Base-by-base conservation (phyloP, 768 basidiomycete genomes). In the Omphalotus guepiniiformis region DNA sequence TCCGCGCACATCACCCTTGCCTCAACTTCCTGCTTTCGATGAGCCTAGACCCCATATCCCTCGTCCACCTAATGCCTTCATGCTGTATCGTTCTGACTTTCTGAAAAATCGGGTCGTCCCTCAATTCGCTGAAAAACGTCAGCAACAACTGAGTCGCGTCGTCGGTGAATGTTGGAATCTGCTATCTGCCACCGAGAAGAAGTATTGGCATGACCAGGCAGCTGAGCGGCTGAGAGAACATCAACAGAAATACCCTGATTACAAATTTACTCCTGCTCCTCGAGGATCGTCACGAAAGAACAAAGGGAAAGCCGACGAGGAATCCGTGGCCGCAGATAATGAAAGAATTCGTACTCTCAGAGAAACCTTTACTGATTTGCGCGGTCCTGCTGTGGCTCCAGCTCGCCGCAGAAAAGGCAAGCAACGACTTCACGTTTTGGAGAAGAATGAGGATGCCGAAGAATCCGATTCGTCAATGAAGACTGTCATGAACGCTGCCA, bases 41-140 rank as follows among this genome's bases (percentile, higher is more conserved):
- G n/a, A n/a, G 13, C 11, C 18, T 11, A 26, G 9, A 21, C 9
- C 23, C 8, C 44, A 18, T 18, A 76, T 89, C 45, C 80, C 82
- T 23, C 81, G 88, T 27, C 88, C 90, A 2, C 76, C 85, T 38
- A 92, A 93, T 58, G 86, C 88, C 1, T 93, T 92, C 69, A 88
- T 92, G 66, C 69, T 91, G 51, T 92, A 79, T 61, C 82, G 90
- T 30, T 88, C 82, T n/a, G 75, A 76, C 58, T 74, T 85, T 38
- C 76, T 73, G 39, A 75, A 74, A 52, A 66, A 71, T 3, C 68
- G 72, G 34, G 60, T 72, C 22, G 78, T 78, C 41, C 73, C 73
- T 1, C 38, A 65, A 18, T 63, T 63, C 28, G 68, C 78, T 40
- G 85, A 86, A 65, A 74, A 69, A 51, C 80, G 85, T 42, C 88